Base-by-base conservation (phyloP, 2,329 filamentous ascomycete genomes). In the Trichothecium sympodiale region DNA sequence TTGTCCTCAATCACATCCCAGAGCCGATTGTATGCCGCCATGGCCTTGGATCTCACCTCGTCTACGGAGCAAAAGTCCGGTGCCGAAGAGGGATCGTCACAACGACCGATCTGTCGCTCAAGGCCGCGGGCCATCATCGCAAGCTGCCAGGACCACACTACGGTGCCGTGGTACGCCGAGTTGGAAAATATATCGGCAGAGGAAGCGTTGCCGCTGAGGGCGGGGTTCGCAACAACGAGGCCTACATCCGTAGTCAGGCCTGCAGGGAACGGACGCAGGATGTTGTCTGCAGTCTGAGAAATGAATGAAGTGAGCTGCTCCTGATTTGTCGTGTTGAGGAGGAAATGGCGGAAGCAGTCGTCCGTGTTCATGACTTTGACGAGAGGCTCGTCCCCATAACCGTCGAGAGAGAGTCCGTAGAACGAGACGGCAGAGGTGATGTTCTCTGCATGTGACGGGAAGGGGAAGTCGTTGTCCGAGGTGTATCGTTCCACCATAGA, bases 61-160 rank as follows among this genome's bases (percentile, higher is more conserved):
- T 35, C 29, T 48, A 36, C 3, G 25, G 20, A 25, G 10, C 13
- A 29, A 29, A 29, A 28, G 3, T 30, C 32, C 34, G 8, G 51
- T 45, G 29, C 14, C 17, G 28, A 12, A 4, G 8, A n/a, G 17
- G 15, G 15, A 10, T 10, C 40, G 16, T 20, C 29, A 48, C 74
- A 81, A 2, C 74, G 61, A 1, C 48, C 62, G 5, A 80, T 59
- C 44, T 80, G 76, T 3, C 62, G 52, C 38, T 75, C 66, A 0
- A 81, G 51, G 0, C 77, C 76, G 8, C 64, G 65, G 0, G 70
- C 75, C 69, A 80, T 77, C 65, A 80, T 77, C 1, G 74, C 66
- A 4, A 80, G 55, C 37, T 73, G 75, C 74, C 74, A 81, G 31
- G 64, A 67, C 76, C 74, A 80, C 2, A 81, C 60, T 0, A 82